Base-by-base conservation (phyloP, 495 filamentous ascomycete genomes). In the Immersiella caudata region DNA sequence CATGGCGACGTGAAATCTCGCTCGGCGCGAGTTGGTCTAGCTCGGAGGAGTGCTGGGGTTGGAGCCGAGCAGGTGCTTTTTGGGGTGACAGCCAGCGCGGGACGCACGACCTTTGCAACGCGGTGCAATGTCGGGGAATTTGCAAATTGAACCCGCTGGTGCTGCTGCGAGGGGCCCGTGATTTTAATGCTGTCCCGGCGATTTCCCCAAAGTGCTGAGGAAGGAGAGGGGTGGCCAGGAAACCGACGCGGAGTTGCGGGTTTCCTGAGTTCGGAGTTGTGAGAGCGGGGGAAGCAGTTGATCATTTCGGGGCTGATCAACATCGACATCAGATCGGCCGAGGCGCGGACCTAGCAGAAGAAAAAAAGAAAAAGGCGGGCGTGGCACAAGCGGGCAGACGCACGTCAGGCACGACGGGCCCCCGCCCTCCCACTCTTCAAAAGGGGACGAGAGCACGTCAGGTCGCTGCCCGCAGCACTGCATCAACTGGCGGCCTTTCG, bases 1-100 rank as follows among this genome's bases (percentile, higher is more conserved):
- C 70, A 72, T 72, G 33, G 63, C n/a, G 64, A n/a, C 56, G 51
- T 33, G 20, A 22, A 63, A 55, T 55, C 40, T 46, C 40, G 40
- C 24, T 29, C 25, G 22, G 24, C 14, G 11, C 24, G 9, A 35
- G 29, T 35, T 35, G 1, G 29, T 35, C 40, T 14, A 46, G 40
- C 40, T 46, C 40, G 40, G 40, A 4, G 40, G 40, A 12, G 40
- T 46, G 40, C 40, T 46, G 40, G 40, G 40, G 16, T 14, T 12
- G 40, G 16, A 6, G 40, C 14, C 16, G 40, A 46, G 40, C 40
- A 46, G 40, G 40, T 33, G 40, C 40, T 46, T 46, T 46, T 46
- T 46, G 40, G 40, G 40, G 40, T 46, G 14, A 46, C 40, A 46
- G 40, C 11, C 2, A 46, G 40, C 40, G 40, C 40, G 40, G 40